Evolutionary conservation across 2,329 filamentous ascomycete genomes (phyloP).

Genomic region (Phyllosticta citribraziliensis): DNA sequence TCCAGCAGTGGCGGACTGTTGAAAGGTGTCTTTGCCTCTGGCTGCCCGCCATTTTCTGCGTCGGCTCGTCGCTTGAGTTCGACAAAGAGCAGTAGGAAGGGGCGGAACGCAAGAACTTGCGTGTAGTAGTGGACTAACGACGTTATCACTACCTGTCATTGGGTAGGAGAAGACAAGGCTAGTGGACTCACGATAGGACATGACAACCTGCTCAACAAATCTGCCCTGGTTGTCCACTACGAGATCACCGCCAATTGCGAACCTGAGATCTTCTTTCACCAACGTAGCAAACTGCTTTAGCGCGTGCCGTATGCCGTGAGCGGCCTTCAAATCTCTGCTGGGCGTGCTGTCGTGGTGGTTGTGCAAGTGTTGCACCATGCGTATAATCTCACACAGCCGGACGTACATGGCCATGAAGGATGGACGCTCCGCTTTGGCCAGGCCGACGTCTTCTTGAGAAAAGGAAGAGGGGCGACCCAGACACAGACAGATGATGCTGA

Average conservation of each 20-base stretch:
- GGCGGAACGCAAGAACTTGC: slow-evolving; percentile 4
- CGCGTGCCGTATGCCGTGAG: slow-evolving; percentile 4
- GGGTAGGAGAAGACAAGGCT: not conserved
- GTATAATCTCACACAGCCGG: slow-evolving; percentile 3
- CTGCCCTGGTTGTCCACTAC: slow-evolving; percentile 1
- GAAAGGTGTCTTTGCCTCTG: slow-evolving; percentile 5
- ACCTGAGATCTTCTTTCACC: slow-evolving; percentile 3
- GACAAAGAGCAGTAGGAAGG: slow-evolving; percentile 8
- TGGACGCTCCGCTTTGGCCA: slow-evolving; percentile 1
- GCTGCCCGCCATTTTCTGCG: slow-evolving; percentile 1
- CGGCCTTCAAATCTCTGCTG: slow-evolving; percentile 1
- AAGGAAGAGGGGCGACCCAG: slow-evolving; percentile 6
- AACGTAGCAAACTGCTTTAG: not conserved
- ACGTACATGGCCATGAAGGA: slow-evolving; percentile 4
- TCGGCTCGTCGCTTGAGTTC: slow-evolving; percentile 7
- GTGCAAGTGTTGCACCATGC: slow-evolving; percentile 4
- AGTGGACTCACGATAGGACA: slow-evolving; percentile 9
- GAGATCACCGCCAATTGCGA: slow-evolving; percentile 1
- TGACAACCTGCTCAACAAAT: not conserved
- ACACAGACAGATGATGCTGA: slow-evolving; percentile 2
- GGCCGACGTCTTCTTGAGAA: slow-evolving; percentile 2
- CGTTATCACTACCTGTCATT: not conserved
- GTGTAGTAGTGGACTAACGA: slow-evolving; percentile 5
- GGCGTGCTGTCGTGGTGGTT: slow-evolving; percentile 7
- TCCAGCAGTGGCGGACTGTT: slow-evolving; percentile 7